Conservation (phyloP, 176 grass and related monocot species). For the Paspalum vaginatum region DNA sequence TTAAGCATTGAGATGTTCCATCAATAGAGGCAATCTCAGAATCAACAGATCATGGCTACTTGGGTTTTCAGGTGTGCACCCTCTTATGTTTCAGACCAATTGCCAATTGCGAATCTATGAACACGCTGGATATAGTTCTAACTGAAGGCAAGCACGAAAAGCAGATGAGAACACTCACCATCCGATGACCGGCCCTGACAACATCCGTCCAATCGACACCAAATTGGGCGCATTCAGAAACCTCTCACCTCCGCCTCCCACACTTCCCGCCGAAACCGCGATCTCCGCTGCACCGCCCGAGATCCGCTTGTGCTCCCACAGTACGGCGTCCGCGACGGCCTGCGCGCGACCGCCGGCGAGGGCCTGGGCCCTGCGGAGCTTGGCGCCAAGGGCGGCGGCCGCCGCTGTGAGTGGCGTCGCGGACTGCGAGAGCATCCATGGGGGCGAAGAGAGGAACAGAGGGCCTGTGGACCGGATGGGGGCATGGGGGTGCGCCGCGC, state of each 20-base stretch:
- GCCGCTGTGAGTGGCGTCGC: constrained; percentile 65
- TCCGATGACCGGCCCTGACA: constrained; percentile 85
- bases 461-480: constrained; percentile 35
- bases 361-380: constrained; percentile 51
- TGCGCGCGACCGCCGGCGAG: constrained; percentile 43
- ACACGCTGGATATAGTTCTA: not conserved
- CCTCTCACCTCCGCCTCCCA: constrained; percentile 45
- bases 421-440: constrained; percentile 75
- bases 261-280: not conserved
- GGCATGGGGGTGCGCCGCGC: constrained; percentile 12
- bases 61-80: not conserved
- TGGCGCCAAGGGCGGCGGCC: constrained; percentile 51
- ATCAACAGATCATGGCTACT: constrained; percentile 5
- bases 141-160: not conserved
- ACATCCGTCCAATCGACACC: constrained; percentile 88
- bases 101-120: not conserved
- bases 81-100: not conserved
- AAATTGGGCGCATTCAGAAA: constrained; percentile 96
- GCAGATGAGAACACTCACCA: constrained; percentile 52
- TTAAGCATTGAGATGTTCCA: not conserved
- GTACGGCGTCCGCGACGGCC: constrained; percentile 29
- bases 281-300: constrained; percentile 6
- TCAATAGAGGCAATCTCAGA: not conserved
- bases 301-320: constrained; percentile 47
- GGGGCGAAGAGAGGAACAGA: constrained; percentile 62